Conservation (phyloP, 2,329 filamentous ascomycete genomes). For the Cytospora piceae region DNA sequence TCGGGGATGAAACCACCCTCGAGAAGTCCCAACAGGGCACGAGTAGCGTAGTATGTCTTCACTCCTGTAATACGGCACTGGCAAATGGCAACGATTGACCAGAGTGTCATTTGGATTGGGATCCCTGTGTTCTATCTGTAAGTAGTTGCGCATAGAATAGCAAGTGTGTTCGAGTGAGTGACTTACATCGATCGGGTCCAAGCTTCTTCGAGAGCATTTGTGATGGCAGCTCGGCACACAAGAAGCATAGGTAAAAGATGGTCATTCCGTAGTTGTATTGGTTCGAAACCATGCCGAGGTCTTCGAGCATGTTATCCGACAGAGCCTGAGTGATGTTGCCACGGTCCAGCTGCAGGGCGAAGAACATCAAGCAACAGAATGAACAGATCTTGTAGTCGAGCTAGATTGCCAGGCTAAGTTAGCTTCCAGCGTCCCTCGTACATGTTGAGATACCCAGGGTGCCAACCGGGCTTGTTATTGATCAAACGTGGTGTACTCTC, state of each 20-base stretch:
- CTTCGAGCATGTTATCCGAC: constrained; percentile 40
- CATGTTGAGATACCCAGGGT: no score
- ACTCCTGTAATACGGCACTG: constrained; percentile 50
- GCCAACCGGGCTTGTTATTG: no score
- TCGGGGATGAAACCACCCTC: constrained; percentile 49
- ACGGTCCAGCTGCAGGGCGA: constrained; percentile 43
- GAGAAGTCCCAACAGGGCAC: constrained; percentile 47
- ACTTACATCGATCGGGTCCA: constrained; percentile 41
- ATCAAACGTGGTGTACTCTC: no score
- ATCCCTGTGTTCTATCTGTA: constrained; percentile 42
- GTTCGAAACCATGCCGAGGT: constrained; percentile 42
- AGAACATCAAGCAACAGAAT: constrained; percentile 42
- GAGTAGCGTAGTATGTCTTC: constrained; percentile 45
- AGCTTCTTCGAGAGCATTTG: constrained; percentile 56
- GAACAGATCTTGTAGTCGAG: constrained; percentile 40
- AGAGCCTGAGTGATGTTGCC: constrained; percentile 43
- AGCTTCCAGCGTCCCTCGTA: background rate
- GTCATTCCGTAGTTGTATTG: constrained; percentile 54
- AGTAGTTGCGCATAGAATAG: constrained; percentile 52
- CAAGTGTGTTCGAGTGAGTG: constrained; percentile 38
- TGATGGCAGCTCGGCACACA: constrained; percentile 58
- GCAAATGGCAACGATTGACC: constrained; percentile 41
- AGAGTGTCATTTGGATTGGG: constrained; percentile 48
- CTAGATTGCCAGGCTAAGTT: constrained; percentile 28
- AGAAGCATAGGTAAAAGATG: constrained; percentile 53